phyloP scores from a whole-genome alignment of 83 land plant genomes.

The Isoetes engelmannii region DNA sequence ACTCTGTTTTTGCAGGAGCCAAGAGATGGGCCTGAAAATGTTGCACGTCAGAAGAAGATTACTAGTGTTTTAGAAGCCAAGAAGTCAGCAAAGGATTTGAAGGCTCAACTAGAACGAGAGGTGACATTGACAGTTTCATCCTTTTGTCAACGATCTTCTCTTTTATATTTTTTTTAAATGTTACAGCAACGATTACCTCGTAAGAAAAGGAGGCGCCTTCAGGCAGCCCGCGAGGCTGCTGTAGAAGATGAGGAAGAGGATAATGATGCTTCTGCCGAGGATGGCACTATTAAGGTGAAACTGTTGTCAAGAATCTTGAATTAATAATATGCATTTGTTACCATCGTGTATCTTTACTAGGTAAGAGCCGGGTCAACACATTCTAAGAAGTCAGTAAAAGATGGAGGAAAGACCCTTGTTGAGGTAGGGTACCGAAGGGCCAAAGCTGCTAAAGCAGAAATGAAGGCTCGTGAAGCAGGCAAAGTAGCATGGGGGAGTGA shows the following conservation, averaged over 20 bases:
- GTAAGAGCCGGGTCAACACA: constrained; percentile 3
- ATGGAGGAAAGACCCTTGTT: constrained; percentile 46
- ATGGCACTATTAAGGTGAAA: neutral
- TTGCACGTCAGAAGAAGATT: constrained; percentile 30
- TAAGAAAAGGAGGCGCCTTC: constrained; percentile 71
- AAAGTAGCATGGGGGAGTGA: constrained; percentile 34
- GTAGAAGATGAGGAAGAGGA: constrained; percentile 43
- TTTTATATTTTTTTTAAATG: constrained; percentile 6
- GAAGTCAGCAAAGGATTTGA: constrained; percentile 65
- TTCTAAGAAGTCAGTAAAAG: constrained; percentile 12
- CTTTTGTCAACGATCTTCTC: neutral
- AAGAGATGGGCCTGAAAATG: constrained; percentile 22
- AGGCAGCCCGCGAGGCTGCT: constrained; percentile 67
- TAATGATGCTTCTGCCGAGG: neutral
- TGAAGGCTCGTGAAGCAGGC: constrained; percentile 38
- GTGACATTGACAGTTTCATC: neutral
- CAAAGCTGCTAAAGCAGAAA: constrained; percentile 63
- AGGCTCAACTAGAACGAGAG: constrained; percentile 13
- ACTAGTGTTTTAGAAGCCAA: constrained; percentile 69
- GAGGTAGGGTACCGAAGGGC: constrained; percentile 74
- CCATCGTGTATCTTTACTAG: neutral
- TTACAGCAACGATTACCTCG: constrained; percentile 81
- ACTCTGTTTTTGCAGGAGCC: constrained; percentile 28
- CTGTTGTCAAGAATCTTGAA: neutral
- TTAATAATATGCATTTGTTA: neutral